These are phyloP conservation scores for Meyerozyma smithsonii DNA, from an alignment of 1,139 yeast genomes.

Conservation along the genomic window DNA sequence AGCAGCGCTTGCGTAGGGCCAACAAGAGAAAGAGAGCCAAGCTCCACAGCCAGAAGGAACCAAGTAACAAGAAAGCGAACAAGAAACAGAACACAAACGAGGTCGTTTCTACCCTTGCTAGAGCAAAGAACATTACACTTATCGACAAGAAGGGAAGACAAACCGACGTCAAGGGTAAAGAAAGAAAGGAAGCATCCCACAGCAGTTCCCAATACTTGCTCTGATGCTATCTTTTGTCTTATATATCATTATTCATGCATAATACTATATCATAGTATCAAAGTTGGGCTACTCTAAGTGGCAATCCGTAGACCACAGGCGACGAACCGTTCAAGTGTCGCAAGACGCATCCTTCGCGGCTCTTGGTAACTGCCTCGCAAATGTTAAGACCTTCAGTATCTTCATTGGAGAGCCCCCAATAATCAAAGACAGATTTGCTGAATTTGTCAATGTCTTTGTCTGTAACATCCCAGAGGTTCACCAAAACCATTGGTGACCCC, in stretches of 20 bases:
- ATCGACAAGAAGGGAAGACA: slow-evolving; percentile 75
- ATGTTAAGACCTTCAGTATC: slow-evolving; percentile 20
- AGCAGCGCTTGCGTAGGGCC: slow-evolving; percentile 81
- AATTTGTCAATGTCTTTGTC: slow-evolving; percentile 90
- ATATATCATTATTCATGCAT: neutral
- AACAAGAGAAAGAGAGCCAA: slow-evolving; percentile 76
- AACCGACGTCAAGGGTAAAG: slow-evolving; percentile 68
- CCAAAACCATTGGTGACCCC: slow-evolving; percentile 79
- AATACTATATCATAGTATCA: neutral
- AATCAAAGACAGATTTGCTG: slow-evolving; percentile 52
- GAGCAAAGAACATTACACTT: slow-evolving; percentile 73
- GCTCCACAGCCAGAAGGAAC: slow-evolving; percentile 36
- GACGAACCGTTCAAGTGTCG: slow-evolving; percentile 75
- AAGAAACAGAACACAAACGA: slow-evolving; percentile 58
- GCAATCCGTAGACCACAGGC: slow-evolving; percentile 75
- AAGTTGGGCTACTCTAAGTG: slow-evolving; percentile 26
- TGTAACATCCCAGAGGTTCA: slow-evolving; percentile 94
- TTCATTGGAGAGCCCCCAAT: slow-evolving; percentile 51
- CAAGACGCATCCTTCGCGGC: slow-evolving; percentile 63
- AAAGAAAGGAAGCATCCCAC: slow-evolving; percentile 30
- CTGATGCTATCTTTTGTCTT: neutral
- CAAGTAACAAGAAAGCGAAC: slow-evolving; percentile 19
- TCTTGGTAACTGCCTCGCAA: slow-evolving; percentile 45
- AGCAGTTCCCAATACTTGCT: neutral
- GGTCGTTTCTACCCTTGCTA: slow-evolving; percentile 68